Evolutionary conservation across 2,329 filamentous ascomycete species (phyloP).

Genomic region (Penicillium sp.): DNA sequence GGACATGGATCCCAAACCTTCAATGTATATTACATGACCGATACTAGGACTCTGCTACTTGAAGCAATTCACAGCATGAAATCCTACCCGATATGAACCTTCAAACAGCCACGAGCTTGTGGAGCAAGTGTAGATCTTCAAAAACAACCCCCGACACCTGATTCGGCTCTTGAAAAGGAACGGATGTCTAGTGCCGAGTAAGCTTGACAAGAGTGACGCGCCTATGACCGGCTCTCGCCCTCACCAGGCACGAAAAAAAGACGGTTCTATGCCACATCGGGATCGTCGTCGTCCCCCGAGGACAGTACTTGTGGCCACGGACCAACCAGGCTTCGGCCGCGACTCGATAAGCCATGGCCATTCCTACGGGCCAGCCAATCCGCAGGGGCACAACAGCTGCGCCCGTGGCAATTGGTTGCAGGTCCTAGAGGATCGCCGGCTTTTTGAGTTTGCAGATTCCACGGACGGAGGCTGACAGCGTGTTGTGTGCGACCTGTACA

Average conservation of each 20-base stretch:
- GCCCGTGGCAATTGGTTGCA: slow-evolving; percentile 19
- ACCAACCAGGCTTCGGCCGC: slow-evolving; percentile 19
- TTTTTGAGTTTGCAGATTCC: slow-evolving; percentile 21
- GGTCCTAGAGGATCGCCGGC: slow-evolving; percentile 19
- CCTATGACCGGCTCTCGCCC: slow-evolving; percentile 15
- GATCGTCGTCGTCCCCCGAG: slow-evolving; percentile 2
- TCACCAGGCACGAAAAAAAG: slow-evolving; percentile 14
- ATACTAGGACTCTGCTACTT: background rate
- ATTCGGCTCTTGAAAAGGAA: background rate
- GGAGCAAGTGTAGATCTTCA: slow-evolving; percentile 4
- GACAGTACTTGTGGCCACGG: slow-evolving; percentile 20
- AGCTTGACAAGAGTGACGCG: slow-evolving; percentile 16
- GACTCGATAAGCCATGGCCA: slow-evolving; percentile 24
- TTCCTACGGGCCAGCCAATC: slow-evolving; percentile 19
- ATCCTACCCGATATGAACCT: background rate
- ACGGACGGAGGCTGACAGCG: slow-evolving; percentile 9
- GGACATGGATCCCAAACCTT: background rate
- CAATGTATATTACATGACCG: slow-evolving; percentile 8
- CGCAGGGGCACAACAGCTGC: slow-evolving; percentile 4
- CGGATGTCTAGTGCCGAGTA: background rate
- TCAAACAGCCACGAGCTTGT: background rate
- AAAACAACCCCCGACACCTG: background rate
- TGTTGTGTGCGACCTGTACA: background rate
- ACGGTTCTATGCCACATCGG: slow-evolving; percentile 12
- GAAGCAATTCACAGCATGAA: background rate